Base-by-base conservation (phyloP, 192 early-diverging fungal species). In the Coemansia asiatica region DNA sequence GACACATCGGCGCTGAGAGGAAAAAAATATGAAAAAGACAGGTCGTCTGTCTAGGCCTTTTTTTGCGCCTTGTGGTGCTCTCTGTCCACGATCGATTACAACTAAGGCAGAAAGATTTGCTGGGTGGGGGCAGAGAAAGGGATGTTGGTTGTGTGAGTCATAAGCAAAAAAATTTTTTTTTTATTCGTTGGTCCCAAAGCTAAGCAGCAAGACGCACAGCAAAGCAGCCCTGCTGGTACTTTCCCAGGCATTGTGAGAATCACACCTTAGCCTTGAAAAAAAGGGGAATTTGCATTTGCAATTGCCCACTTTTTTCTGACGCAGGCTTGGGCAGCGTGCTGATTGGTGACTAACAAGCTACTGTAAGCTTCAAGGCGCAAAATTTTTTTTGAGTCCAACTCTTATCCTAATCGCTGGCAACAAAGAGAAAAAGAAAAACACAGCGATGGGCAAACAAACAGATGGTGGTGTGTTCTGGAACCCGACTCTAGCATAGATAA, bases 121-220 rank as follows among this genome's bases (percentile, higher is more conserved):
- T 44, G 35, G 13, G 9, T 10, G 40, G 40, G 40, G 40, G 16
- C 12, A 44, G 40, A 6, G 40, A 18, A 13, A 3, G 16, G 16
- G 40, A 6, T 13, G 13, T 12, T 10, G 35, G 35, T 12, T 36
- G 35, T 13, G 40, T 13, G 16, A 36, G 33, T 10, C 33, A 59
- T 35, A 16, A 59, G 18, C 22, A 54, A 56, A 58, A 58, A 59
- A 59, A 2, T 59, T 58, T 59, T 31, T 35, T 35, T 59, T 28
- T 31, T 16, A 56, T 10, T 29, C 16, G 27, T 12, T 25, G 55
- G 27, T 56, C 55, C 27, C 22, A n/a, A n/a, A n/a, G n/a, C n/a
- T n/a, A n/a, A 29, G 31, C 31, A 33, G 13, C 8, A 44, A 0
- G 13, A 44, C 16, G 40, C 40, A 44, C 40, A 44, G 40, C 40